Conservation (phyloP, 805 yeast genomes). For the Grigorovia transvaalensis region DNA sequence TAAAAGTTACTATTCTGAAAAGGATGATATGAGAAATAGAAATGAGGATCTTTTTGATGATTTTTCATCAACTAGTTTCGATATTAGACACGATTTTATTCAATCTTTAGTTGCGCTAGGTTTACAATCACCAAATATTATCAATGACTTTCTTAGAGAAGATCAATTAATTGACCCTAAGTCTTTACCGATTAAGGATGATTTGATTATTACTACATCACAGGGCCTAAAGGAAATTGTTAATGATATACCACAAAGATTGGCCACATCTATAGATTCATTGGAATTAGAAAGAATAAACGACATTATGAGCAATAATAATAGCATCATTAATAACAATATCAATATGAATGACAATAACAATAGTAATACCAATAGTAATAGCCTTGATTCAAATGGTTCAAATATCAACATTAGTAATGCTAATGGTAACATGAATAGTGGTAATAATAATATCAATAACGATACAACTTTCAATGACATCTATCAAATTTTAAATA, state of each 20-base stretch:
- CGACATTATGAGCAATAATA: conserved; percentile 19
- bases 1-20: conserved; percentile 27
- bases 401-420: conserved; percentile 17
- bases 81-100: conserved; percentile 43
- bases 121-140: conserved; percentile 28
- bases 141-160: conserved; percentile 30
- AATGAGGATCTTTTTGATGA: conserved; percentile 44
- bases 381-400: neutral
- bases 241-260: conserved; percentile 21
- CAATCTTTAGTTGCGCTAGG: conserved; percentile 34
- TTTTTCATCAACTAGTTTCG: conserved; percentile 37
- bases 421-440: conserved; percentile 19
- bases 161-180: conserved; percentile 31
- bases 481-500: conserved; percentile 38
- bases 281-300: conserved; percentile 24
- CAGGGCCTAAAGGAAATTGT: conserved; percentile 28
- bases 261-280: conserved; percentile 18
- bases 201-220: conserved; percentile 21
- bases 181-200: conserved; percentile 27
- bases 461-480: conserved; percentile 44
- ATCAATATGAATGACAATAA: neutral
- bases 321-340: conserved; percentile 33
- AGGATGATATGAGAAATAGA: conserved; percentile 26
- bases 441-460: conserved; percentile 36
- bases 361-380: conserved; percentile 21